phyloP scores from a whole-genome alignment of 1,139 yeast species.

The Debaryomyces robertsiae region DNA sequence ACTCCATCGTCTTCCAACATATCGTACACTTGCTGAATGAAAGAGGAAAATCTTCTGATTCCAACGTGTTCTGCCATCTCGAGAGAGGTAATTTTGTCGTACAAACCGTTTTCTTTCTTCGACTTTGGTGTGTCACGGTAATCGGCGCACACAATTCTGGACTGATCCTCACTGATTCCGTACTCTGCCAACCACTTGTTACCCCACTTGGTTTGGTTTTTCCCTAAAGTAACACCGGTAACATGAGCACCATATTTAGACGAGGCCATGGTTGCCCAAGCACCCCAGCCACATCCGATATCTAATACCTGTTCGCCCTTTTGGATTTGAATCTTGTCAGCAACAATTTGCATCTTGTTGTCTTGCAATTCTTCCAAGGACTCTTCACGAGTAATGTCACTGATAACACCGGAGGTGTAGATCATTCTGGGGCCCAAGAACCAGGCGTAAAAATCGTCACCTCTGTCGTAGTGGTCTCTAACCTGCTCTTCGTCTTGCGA shows the following conservation, averaged over 20 bases:
- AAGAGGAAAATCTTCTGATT: constrained; percentile 75
- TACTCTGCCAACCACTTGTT: constrained; percentile 67
- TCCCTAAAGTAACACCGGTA: constrained; percentile 88
- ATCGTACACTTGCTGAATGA: constrained; percentile 78
- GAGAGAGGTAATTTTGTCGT: constrained; percentile 85
- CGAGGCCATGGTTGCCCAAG: constrained; percentile 83
- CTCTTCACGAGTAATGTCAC: constrained; percentile 73
- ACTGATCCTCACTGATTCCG: constrained; percentile 69
- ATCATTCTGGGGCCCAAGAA: constrained; percentile 94
- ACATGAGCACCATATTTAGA: constrained; percentile 82
- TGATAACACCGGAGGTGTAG: constrained; percentile 84
- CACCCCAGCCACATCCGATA: constrained; percentile 97
- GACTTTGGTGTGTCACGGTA: constrained; percentile 90
- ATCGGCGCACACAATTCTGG: constrained; percentile 78
- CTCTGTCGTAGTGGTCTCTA: constrained; percentile 93
- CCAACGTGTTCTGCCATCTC: constrained; percentile 99
- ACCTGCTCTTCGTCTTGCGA: constrained; percentile 97
- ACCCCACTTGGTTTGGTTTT: constrained; percentile 92
- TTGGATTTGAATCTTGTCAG: constrained; percentile 79
- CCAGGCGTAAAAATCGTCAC: constrained; percentile 94
- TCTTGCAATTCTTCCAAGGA: constrained; percentile 86
- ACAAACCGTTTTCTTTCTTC: constrained; percentile 55
- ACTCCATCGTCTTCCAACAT: constrained; percentile 91
- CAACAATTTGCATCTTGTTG: constrained; percentile 83
- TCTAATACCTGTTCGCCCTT: constrained; percentile 78